Evolutionary conservation across 306 rosid genomes (phyloP), one percentile per base, ranked within the genome.

Genomic region (Oxytropis ochrocephala): DNA sequence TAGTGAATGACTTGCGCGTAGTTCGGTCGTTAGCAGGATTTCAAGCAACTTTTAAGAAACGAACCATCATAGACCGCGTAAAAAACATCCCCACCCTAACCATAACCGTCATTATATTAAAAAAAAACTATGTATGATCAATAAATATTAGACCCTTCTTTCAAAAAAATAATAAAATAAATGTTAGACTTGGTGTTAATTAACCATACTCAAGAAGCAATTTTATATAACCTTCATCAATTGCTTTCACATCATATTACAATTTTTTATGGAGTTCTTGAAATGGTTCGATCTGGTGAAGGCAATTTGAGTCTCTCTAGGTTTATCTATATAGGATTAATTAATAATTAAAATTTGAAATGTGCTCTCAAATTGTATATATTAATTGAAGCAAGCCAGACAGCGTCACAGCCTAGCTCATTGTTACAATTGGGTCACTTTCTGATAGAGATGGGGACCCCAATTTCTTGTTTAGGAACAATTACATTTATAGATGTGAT

Each of bases 361-460:
- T 7, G 8, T 35, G 1, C 5, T 35, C 39, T 35, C 8, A 7
- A 35, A 5, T 56, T 56, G 33, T 19, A 16, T 19, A 16, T 27
- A 30, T 27, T 56, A 56, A 27, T 16, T 6, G 29, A 52, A 13
- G 2, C 3, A 5, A 21, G 19, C 32, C 54, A 38, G 12, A 44
- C 32, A 11, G 30, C 36, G 4, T 39, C 30, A 55, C 41, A 13
- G 64, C 29, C 6, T 52, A 32, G 12, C 48, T 54, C 32, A 43
- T 50, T n/a, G 44, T 17, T 57, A 11, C 11, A 44, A 49, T 24
- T 24, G 60, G 49, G 78, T 72, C 81, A 32, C 58, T 81, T 71
- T 66, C 78, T 38, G 5, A 54, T 32, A 3, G 13, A 70, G 53
- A 16, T 14, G 12, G 49, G 14, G 7, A 44, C 16, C 35, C 0